Conservation (phyloP, 2,329 filamentous ascomycete genomes). For the Aspergillus sp. region DNA sequence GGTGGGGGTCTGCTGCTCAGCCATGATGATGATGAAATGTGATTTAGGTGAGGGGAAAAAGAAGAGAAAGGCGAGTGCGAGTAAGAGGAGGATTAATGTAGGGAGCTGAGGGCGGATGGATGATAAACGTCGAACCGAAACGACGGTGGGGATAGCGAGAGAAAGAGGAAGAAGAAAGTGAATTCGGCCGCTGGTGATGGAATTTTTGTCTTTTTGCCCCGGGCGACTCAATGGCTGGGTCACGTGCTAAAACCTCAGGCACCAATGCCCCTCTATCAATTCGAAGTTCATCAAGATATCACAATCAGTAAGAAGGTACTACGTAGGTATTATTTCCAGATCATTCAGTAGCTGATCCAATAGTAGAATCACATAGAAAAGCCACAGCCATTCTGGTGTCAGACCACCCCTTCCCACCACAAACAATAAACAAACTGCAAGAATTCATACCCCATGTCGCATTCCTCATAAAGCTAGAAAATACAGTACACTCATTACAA, state of each 20-base stretch:
- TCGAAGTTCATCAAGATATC: background rate
- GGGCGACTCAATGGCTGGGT: conserved; percentile 7
- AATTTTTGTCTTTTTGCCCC: conserved; percentile 26
- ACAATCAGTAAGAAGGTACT: no score
- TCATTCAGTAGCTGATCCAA: no score
- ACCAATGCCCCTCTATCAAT: conserved; percentile 15
- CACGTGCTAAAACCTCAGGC: conserved; percentile 22
- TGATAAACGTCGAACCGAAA: conserved; percentile 19
- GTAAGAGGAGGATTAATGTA: conserved; percentile 9
- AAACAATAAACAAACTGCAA: conserved; percentile 5
- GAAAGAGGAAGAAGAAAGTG: conserved; percentile 26
- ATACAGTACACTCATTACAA: background rate
- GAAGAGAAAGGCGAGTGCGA: conserved; percentile 11
- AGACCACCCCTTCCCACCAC: background rate
- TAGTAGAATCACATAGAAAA: no score
- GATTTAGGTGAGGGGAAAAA: conserved; percentile 21
- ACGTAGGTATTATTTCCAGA: no score
- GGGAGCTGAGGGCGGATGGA: conserved; percentile 11
- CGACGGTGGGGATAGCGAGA: conserved; percentile 22
- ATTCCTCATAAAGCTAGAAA: conserved; percentile 12
- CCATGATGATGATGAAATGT: conserved; percentile 53
- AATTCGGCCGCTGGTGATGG: conserved; percentile 24
- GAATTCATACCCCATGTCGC: conserved; percentile 13
- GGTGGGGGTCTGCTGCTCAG: conserved; percentile 66
- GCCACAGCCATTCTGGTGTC: background rate